Evolutionary conservation across 768 basidiomycete genomes (phyloP).

Genomic region (Podaxis sp.): DNA sequence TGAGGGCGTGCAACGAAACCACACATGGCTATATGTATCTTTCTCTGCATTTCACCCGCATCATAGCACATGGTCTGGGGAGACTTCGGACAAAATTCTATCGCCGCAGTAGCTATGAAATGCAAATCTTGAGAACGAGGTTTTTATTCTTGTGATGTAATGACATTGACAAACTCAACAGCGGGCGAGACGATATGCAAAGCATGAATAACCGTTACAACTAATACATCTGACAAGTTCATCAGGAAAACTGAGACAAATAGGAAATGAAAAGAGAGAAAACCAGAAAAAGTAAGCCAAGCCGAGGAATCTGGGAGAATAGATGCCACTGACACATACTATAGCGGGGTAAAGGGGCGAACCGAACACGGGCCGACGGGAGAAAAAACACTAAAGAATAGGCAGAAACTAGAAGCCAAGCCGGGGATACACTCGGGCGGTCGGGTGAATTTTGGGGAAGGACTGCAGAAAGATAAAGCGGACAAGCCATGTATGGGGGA

Average conservation of each 20-base stretch:
- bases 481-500: not conserved
- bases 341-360: not conserved
- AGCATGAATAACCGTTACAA: constrained; percentile 10
- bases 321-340: not conserved
- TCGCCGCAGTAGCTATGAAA: not conserved
- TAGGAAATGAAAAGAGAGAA: not conserved
- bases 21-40: no score
- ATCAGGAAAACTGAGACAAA: not conserved
- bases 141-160: not conserved
- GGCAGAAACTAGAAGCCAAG: not conserved
- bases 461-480: constrained; percentile 4
- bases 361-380: not conserved
- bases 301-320: not conserved
- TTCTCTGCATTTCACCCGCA: no score
- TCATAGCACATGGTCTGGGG: not conserved
- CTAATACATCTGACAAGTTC: constrained; percentile 9
- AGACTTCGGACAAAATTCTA: not conserved
- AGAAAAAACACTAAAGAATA: not conserved
- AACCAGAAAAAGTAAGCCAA: constrained; percentile 7
- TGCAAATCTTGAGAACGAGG: not conserved
- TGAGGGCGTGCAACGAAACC: no score
- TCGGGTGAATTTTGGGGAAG: not conserved
- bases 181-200: constrained; percentile 4
- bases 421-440: not conserved
- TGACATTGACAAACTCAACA: not conserved